Base-by-base conservation (phyloP, 306 rosid species). In the Quercus dentata region DNA sequence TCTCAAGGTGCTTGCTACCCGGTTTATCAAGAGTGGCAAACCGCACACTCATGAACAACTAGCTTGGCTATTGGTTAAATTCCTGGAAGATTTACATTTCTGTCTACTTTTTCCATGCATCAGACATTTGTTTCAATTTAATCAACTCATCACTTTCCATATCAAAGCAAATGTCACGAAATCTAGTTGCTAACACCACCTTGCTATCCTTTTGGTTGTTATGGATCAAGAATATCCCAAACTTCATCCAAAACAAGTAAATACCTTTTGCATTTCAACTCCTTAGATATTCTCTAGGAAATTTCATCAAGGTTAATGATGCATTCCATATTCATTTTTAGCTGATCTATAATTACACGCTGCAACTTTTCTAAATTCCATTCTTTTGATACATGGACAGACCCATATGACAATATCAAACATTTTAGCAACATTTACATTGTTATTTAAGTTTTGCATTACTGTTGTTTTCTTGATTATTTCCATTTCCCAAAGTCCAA, bases 241-340 rank as follows among this genome's bases (percentile, higher is more conserved):
- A 82, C 83, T 27, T 52, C 83, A 78, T 85, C 88, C 75, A 85
- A 58, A 70, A 85, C 56, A 74, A 85, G 56, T 15, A 85, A 57
- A 27, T 64, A 85, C 67, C 5, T 81, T 69, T 78, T 74, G 1
- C 2, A 14, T 57, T 71, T 28, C 7, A 81, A 19, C 62, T 71
- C 79, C 4, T 1, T 5, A 31, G 49, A 68, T 30, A 85, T 78
- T 70, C 70, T 57, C 41, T 63, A 15, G 2, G 74, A 78, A 71
- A 78, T 71, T 55, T 63, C 56, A 5, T 30, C 51, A 46, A 11
- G 17, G 1, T 73, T 28, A 30, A 5, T 5, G 46, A 72, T 25
- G 25, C 46, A 23, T 14, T 72, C 76, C 10, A 23, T 49, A 17
- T 23, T 52, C 57, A 71, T 2, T 41, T 33, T 71, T 1, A 71